Evolutionary conservation across 495 filamentous ascomycete genomes (phyloP), one percentile per base, ranked within the genome.

Genomic region (Aspergillus affinis): DNA sequence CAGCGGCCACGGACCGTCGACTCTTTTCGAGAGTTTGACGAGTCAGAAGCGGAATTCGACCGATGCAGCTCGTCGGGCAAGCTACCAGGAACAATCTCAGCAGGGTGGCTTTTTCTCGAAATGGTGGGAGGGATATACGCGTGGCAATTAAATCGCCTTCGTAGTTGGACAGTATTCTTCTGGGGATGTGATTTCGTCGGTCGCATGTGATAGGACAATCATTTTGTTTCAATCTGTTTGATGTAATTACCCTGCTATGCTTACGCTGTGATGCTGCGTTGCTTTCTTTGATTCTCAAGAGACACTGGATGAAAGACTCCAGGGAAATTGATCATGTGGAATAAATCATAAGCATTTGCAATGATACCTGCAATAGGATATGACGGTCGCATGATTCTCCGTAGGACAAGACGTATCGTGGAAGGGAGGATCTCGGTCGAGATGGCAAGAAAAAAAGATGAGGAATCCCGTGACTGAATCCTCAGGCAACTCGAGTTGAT

Each of bases 61-160:
- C 4, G 67, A 75, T 49, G 64, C 71, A 6, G 68, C 70, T 9
- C 72, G 82, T 15, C 70, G 80, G 41, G 70, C 74, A 17, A 81
- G 77, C 62, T 84, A 75, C 63, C 75, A 72, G 46, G 83, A 85
- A 62, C 81, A 84, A 71, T 20, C 55, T 19, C 70, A 71, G 10
- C 61, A 66, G 27, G 71, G 77, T 0, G 81, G 81, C 0, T 68
- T 79, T 48, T 75, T 85, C 51, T 76, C 78, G 2, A 78, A 76
- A 62, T 72, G 77, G 79, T 86, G 83, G 83, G 69, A 84, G 58
- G 81, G 74, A 57, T 85, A 80, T 70, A 78, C 71, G 20, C 61
- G 67, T 26, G 73, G 75, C 26, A 59, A 66, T 50, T 66, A 65
- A 50, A 6, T 15, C 7, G 29, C 1, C 32, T 61, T 36, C 13